Conservation (phyloP, 768 basidiomycete genomes). For the Phanerochaete sordida region DNA sequence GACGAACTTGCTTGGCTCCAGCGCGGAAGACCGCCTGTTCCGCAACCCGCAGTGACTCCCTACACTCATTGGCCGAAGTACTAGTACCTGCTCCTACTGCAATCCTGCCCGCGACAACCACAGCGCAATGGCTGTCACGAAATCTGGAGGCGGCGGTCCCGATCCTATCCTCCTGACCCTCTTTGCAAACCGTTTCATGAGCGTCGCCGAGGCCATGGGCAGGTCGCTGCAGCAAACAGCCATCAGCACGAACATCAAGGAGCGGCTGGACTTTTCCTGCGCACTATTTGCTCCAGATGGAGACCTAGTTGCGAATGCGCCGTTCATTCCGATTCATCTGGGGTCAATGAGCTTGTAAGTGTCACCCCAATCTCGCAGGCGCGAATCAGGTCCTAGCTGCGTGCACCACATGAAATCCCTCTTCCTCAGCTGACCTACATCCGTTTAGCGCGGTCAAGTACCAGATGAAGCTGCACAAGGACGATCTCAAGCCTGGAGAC, state of each 20-base stretch:
- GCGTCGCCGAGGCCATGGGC: slow-evolving; percentile 95
- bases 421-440: background rate
- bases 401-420: background rate
- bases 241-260: slow-evolving; percentile 94
- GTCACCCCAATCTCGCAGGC: background rate
- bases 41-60: no score
- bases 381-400: no score
- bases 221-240: slow-evolving; percentile 86
- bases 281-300: slow-evolving; percentile 95
- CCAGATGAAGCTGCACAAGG: slow-evolving; percentile 76
- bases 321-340: slow-evolving; percentile 84
- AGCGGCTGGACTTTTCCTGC: slow-evolving; percentile 92
- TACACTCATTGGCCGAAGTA: no score
- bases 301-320: slow-evolving; percentile 91
- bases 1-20: no score
- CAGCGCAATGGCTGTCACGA: background rate
- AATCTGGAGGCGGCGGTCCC: slow-evolving; percentile 35
- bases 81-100: background rate
- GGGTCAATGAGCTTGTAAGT: slow-evolving; percentile 90
- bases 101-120: background rate
- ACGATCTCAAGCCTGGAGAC: slow-evolving; percentile 80
- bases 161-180: slow-evolving; percentile 88
- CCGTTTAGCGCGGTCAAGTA: slow-evolving; percentile 71
- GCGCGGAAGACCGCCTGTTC: no score
- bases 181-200: slow-evolving; percentile 97